Percentiles rank a stretch among this genome's conserved stretches.
Evolutionary conservation across 371 early-diverging fungal species (phyloP).

Genomic region (Mucor mucedo): DNA sequence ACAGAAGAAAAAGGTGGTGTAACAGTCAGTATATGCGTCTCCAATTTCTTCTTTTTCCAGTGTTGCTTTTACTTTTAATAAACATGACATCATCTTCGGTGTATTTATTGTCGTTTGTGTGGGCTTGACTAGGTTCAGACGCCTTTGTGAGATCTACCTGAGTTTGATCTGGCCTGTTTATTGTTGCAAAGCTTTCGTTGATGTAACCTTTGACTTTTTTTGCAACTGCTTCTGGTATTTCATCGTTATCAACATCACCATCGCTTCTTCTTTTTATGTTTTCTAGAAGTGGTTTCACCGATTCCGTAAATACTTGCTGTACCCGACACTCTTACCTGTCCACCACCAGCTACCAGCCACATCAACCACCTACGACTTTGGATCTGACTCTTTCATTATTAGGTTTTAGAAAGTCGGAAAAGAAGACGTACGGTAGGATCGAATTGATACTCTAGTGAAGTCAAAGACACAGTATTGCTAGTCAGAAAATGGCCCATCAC

Average conservation of each 20-base stretch:
- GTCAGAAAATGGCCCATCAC: slow-evolving; percentile 16
- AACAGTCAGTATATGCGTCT: no score
- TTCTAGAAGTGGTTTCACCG: slow-evolving; percentile 14
- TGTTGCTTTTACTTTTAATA: no score
- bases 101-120: no score
- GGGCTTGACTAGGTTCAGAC: no score
- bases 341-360: no score
- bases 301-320: slow-evolving; percentile 12
- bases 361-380: background rate
- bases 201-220: slow-evolving; percentile 15
- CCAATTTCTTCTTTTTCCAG: no score
- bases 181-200: background rate
- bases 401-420: slow-evolving; percentile 12
- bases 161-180: no score
- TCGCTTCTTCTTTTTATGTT: slow-evolving; percentile 24
- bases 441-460: slow-evolving; percentile 14
- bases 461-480: slow-evolving; percentile 15
- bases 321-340: no score
- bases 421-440: slow-evolving; percentile 19
- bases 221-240: slow-evolving; percentile 10
- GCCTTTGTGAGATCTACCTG: no score
- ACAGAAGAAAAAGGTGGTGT: no score
- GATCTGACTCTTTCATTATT: slow-evolving; percentile 12
- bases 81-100: no score
- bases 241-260: slow-evolving; percentile 18